A percentile compares a stretch with the other conserved stretches of the same genome.
Conservation (phyloP, 2,329 filamentous ascomycete species). For the Hortaea werneckii region DNA sequence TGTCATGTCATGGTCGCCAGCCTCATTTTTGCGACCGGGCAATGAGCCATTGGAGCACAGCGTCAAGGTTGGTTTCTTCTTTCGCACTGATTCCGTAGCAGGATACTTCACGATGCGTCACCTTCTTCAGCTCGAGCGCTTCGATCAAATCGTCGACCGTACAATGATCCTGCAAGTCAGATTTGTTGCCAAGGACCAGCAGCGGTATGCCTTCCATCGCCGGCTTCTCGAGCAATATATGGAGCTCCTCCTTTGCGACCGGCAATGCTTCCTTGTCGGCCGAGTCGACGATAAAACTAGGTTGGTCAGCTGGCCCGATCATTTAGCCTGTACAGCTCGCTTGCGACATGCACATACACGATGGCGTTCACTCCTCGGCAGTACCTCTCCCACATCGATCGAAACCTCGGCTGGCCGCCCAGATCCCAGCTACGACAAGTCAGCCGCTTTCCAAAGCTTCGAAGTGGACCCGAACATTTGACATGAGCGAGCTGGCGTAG, state of each 20-base stretch:
- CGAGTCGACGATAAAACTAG: slow-evolving; percentile 88
- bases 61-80: slow-evolving; percentile 96
- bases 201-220: slow-evolving; percentile 83
- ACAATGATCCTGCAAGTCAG: slow-evolving; percentile 80
- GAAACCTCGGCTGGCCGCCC: slow-evolving; percentile 90
- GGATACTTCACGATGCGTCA: slow-evolving; percentile 87
- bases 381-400: slow-evolving; percentile 98
- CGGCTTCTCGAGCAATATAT: slow-evolving; percentile 74
- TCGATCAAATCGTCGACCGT: slow-evolving; percentile 95
- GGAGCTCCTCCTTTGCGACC: slow-evolving; percentile 83
- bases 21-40: slow-evolving; percentile 65
- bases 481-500: too few species aligned
- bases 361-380: slow-evolving; percentile 96
- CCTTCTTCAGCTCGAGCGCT: slow-evolving; percentile 75
- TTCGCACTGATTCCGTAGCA: slow-evolving; percentile 99
- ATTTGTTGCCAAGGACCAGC: slow-evolving; percentile 93
- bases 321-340: not conserved
- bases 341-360: slow-evolving; percentile 46
- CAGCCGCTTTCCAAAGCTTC: not conserved
- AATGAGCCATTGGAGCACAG: slow-evolving; percentile 92
- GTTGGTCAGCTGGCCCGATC: not conserved
- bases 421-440: slow-evolving; percentile 68
- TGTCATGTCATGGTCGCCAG: not conserved
- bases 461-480: too few species aligned
- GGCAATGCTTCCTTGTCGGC: slow-evolving; percentile 73